Base-by-base conservation (phyloP, 2,329 filamentous ascomycete species). In the Seiridium unicorne region DNA sequence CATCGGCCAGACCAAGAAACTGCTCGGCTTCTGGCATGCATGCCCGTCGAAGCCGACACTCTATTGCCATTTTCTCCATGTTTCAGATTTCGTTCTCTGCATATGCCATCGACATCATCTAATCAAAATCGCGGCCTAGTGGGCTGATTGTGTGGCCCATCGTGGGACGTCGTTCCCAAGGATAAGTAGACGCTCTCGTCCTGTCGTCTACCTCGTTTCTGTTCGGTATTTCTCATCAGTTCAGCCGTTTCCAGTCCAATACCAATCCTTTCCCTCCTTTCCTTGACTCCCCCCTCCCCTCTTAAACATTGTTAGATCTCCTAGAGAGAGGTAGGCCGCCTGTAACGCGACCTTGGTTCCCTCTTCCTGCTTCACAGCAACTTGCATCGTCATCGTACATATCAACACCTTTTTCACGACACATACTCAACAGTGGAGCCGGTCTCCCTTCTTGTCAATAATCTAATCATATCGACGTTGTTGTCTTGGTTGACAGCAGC, bases 181-280 rank as follows among this genome's bases (percentile, higher is more conserved):
- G 65, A 73, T 73, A 73, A 72, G 70, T 72, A 65, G 70, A 62
- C 66, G 58, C 62, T 53, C 46, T 65, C 66, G 68, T 69, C 68
- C 66, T 64, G 66, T 61, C 65, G 60, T 35, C 51, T 60, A 57
- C 55, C 36, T 53, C 49, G 55, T 65, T 62, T 65, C 64, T 53
- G 61, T 63, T 65, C 62, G 58, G 57, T 61, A 66, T 70, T 63
- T 65, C 47, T 26, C 60, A 54, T 70, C 66, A 67, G 66, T 69
- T 38, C 68, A 70, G 55, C 69, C 65, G 64, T 55, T 65, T 57
- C 4, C 66, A 68, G 65, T 65, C 68, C 67, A 67, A 68, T 68
- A 69, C 55, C 65, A 66, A 65, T 69, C 66, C 61, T 66, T 67
- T 66, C 58, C 56, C 65, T 68, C 64, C 64, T 58, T 60, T 61